Evolutionary conservation across 2,329 filamentous ascomycete genomes (phyloP).

Genomic region (Aspergillus caelatus): DNA sequence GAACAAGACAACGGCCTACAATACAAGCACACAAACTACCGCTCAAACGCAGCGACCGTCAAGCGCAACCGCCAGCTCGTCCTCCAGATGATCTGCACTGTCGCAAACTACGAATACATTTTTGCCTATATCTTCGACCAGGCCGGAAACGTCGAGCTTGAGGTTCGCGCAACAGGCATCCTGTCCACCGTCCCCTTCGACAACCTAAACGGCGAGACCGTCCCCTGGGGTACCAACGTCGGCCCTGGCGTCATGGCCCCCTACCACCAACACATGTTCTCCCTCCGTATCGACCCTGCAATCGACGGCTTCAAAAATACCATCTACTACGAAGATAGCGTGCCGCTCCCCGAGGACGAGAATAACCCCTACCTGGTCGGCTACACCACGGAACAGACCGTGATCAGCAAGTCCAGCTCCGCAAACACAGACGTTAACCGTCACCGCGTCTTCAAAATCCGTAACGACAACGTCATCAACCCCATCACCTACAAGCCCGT

Average conservation of each 20-base stretch:
- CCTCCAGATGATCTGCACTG: slow-evolving; percentile 70
- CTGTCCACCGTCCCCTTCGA: slow-evolving; percentile 69
- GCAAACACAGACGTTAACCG: slow-evolving; percentile 52
- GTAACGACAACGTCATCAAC: slow-evolving; percentile 56
- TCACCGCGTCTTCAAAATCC: slow-evolving; percentile 62
- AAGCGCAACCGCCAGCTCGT: slow-evolving; percentile 67
- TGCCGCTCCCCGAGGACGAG: slow-evolving; percentile 60
- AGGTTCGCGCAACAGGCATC: slow-evolving; percentile 70
- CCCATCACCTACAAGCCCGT: slow-evolving; percentile 57
- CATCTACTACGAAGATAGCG: slow-evolving; percentile 61
- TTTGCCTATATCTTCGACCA: slow-evolving; percentile 73
- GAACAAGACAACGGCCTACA: slow-evolving; percentile 71
- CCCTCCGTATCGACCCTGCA: slow-evolving; percentile 64
- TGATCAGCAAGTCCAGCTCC: slow-evolving; percentile 50
- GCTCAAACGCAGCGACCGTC: slow-evolving; percentile 65
- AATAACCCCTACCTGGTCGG: slow-evolving; percentile 55
- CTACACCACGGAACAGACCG: slow-evolving; percentile 54
- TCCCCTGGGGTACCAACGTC: slow-evolving; percentile 69
- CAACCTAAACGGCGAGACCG: slow-evolving; percentile 58
- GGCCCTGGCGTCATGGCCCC: slow-evolving; percentile 69
- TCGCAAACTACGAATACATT: slow-evolving; percentile 75
- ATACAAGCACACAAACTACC: slow-evolving; percentile 74
- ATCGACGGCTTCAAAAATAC: slow-evolving; percentile 60
- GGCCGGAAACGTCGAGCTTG: slow-evolving; percentile 67
- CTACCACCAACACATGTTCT: slow-evolving; percentile 79